phyloP scores from a whole-genome alignment of 2,329 filamentous ascomycete genomes.

The Verticillium dahliae region DNA sequence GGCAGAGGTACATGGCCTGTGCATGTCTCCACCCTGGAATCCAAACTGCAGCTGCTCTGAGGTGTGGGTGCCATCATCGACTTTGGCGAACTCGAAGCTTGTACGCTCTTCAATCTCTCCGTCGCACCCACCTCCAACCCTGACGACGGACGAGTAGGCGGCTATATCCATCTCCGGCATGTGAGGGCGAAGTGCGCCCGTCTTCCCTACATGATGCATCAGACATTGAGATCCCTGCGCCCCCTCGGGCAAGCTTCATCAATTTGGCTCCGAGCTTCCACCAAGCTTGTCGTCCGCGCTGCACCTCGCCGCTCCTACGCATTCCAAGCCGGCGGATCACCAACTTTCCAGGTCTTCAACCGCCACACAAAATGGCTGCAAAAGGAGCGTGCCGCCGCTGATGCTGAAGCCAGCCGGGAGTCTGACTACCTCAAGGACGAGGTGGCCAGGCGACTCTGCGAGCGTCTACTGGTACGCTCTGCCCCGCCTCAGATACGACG shows the following conservation, averaged over 20 bases:
- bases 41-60: not conserved
- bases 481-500: not conserved
- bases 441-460: conserved; percentile 75
- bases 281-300: not conserved
- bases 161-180: not conserved
- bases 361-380: conserved; percentile 81
- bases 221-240: conserved; percentile 7
- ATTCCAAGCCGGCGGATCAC: conserved; percentile 67
- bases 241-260: conserved; percentile 3
- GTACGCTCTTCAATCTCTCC: not conserved
- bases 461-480: conserved; percentile 65
- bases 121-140: not conserved
- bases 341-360: conserved; percentile 88
- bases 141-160: not conserved
- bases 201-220: conserved; percentile 6
- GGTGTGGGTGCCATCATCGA: not conserved
- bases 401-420: conserved; percentile 65
- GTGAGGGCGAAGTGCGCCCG: not conserved
- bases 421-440: conserved; percentile 94
- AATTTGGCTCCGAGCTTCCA: conserved; percentile 1
- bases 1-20: not conserved
- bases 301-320: conserved; percentile 57
- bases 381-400: conserved; percentile 73
- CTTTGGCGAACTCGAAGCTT: not conserved
- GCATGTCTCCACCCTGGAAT: not conserved